Conservation (phyloP, 2,329 filamentous ascomycete species). For the Westerdykella ornata region DNA sequence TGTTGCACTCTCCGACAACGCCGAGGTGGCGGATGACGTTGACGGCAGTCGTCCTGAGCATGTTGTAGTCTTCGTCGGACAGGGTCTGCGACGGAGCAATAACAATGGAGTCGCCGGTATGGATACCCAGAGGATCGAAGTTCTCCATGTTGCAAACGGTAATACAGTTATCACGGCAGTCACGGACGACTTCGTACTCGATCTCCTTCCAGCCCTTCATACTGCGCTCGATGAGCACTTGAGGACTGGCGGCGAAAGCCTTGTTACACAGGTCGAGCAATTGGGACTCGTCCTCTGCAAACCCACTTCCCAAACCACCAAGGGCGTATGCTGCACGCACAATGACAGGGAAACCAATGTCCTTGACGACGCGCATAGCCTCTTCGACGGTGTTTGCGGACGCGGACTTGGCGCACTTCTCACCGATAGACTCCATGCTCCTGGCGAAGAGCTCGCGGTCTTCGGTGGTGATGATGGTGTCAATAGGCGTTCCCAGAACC, state of each 20-base stretch:
- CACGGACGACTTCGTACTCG: constrained; percentile 96
- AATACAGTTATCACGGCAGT: constrained; percentile 95
- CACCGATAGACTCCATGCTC: constrained; percentile 96
- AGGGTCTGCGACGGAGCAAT: constrained; percentile 95
- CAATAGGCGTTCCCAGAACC: constrained; percentile 91
- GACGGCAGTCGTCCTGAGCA: constrained; percentile 93
- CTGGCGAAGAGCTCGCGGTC: constrained; percentile 95
- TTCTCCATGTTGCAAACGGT: constrained; percentile 99
- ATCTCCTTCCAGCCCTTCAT: constrained; percentile 99
- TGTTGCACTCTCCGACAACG: constrained; percentile 97
- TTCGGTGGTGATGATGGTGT: constrained; percentile 97
- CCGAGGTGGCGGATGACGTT: constrained; percentile 96
- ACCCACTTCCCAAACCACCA: constrained; percentile 90
- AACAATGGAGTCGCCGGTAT: constrained; percentile 96
- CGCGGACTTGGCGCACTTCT: constrained; percentile 96
- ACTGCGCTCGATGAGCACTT: constrained; percentile 92
- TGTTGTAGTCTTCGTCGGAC: constrained; percentile 97
- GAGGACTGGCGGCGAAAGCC: constrained; percentile 88
- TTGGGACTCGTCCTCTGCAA: constrained; percentile 80
- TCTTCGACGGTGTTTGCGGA: constrained; percentile 85
- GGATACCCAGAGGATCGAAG: constrained; percentile 95
- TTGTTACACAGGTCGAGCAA: constrained; percentile 85
- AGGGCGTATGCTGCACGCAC: constrained; percentile 93
- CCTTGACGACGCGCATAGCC: constrained; percentile 77
- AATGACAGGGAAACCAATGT: constrained; percentile 94